phyloP scores from a whole-genome alignment of 177 flowering plant species.

The Vitis hybrid region DNA sequence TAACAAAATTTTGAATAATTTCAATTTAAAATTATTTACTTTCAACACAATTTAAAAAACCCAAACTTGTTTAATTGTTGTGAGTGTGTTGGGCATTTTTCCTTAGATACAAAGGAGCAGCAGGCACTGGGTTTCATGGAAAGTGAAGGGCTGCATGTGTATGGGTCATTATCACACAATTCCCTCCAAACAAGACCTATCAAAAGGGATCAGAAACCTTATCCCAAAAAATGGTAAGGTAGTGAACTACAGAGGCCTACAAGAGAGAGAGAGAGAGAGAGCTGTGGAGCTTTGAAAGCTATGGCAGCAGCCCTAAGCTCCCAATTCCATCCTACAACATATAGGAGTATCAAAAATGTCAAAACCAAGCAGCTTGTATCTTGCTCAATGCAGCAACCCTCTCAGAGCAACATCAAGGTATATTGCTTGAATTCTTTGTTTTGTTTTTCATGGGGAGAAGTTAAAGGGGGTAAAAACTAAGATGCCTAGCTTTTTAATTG shows the following conservation, averaged over 20 bases:
- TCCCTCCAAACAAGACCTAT: constrained; percentile 13
- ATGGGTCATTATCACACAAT: constrained; percentile 8
- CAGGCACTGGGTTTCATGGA: neutral
- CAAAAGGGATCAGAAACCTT: constrained; percentile 13
- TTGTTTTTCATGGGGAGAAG: too few relatives aligned
- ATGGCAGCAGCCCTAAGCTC: constrained; percentile 63
- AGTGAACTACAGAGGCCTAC: too few relatives aligned
- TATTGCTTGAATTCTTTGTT: neutral
- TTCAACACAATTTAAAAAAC: too few relatives aligned
- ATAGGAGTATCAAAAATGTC: constrained; percentile 17
- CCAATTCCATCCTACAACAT: constrained; percentile 27
- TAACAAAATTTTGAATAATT: too few relatives aligned
- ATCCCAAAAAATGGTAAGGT: constrained; percentile 7
- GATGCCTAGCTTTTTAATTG: constrained; percentile 9
- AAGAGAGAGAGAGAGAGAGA: neutral
- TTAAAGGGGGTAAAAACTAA: constrained; percentile 11
- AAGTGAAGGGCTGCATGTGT: neutral
- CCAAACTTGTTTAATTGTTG: too few relatives aligned
- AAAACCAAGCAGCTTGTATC: constrained; percentile 32
- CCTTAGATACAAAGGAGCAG: neutral
- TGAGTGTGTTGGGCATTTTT: neutral
- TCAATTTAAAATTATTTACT: too few relatives aligned
- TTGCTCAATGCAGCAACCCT: constrained; percentile 52
- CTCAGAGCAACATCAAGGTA: constrained; percentile 74
- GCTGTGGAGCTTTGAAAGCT: constrained; percentile 22